These are phyloP conservation scores for Arabidopsis thaliana DNA, from an alignment of 345 rosid genomes.

Conservation along the genomic window DNA sequence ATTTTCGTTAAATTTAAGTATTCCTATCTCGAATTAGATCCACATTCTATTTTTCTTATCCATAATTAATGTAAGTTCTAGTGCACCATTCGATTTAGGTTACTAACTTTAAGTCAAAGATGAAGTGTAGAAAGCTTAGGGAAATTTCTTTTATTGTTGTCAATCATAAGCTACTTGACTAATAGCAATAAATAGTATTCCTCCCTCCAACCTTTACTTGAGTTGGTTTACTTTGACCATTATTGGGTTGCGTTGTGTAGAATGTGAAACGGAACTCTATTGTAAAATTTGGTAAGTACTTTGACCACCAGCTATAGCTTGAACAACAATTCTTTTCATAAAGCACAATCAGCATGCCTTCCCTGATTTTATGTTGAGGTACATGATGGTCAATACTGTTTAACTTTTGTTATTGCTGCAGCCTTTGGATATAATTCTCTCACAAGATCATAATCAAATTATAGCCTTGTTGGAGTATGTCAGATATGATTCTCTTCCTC, in stretches of 20 bases:
- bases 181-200: constrained; percentile 10
- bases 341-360: constrained; percentile 18
- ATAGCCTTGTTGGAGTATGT: constrained; percentile 84
- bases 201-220: neutral
- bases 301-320: neutral
- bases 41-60: constrained; percentile 1
- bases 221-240: constrained; percentile 4
- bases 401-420: constrained; percentile 49
- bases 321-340: neutral
- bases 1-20: constrained; percentile 4
- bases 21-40: neutral
- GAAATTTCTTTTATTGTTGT: constrained; percentile 5
- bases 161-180: constrained; percentile 21
- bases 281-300: constrained; percentile 15
- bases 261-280: constrained; percentile 27
- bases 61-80: neutral
- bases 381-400: constrained; percentile 24
- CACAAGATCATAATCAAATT: constrained; percentile 91
- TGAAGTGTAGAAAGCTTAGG: neutral
- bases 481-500: constrained; percentile 82
- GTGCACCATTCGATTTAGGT: constrained; percentile 12
- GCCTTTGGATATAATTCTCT: constrained; percentile 93
- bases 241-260: constrained; percentile 13
- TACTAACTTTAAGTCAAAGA: constrained; percentile 20
- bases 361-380: constrained; percentile 3